Percentiles rank a stretch among this genome's conserved stretches.
These are phyloP conservation scores for Nakazawaea populi DNA, from an alignment of 805 yeast species.

Conservation along the genomic window DNA sequence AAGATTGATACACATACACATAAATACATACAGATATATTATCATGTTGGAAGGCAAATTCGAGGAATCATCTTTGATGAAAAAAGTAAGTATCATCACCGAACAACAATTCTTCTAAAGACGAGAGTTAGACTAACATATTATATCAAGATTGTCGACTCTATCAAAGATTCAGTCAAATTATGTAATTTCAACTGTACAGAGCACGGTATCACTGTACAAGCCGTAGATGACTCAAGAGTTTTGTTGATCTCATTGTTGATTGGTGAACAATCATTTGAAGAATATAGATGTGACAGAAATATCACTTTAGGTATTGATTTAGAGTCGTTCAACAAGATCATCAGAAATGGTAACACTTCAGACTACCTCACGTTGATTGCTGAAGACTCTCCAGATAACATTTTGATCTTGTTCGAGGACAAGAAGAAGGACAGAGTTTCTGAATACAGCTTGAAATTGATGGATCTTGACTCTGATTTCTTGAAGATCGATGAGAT, in stretches of 20 bases:
- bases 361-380: slow-evolving; percentile 82
- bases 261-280: slow-evolving; percentile 83
- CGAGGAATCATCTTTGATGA: slow-evolving; percentile 85
- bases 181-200: slow-evolving; percentile 96
- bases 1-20: background rate
- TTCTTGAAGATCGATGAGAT: slow-evolving; percentile 90
- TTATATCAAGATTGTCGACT: slow-evolving; percentile 62
- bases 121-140: background rate
- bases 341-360: slow-evolving; percentile 86
- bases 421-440: slow-evolving; percentile 87
- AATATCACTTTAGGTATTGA: slow-evolving; percentile 89
- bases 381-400: slow-evolving; percentile 71
- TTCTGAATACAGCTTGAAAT: slow-evolving; percentile 83
- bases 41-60: slow-evolving; percentile 95
- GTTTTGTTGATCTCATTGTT: slow-evolving; percentile 84
- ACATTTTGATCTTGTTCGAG: slow-evolving; percentile 77
- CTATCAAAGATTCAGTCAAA: slow-evolving; percentile 91
- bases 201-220: slow-evolving; percentile 91
- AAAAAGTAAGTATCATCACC: slow-evolving; percentile 44
- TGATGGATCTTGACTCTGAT: slow-evolving; percentile 96
- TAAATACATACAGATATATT: background rate
- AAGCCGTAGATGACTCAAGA: slow-evolving; percentile 97
- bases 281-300: slow-evolving; percentile 92
- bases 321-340: slow-evolving; percentile 78
- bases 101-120: background rate